Conservation (phyloP, 352 stramenopile species). For the Globisporangium acanthophoron region DNA sequence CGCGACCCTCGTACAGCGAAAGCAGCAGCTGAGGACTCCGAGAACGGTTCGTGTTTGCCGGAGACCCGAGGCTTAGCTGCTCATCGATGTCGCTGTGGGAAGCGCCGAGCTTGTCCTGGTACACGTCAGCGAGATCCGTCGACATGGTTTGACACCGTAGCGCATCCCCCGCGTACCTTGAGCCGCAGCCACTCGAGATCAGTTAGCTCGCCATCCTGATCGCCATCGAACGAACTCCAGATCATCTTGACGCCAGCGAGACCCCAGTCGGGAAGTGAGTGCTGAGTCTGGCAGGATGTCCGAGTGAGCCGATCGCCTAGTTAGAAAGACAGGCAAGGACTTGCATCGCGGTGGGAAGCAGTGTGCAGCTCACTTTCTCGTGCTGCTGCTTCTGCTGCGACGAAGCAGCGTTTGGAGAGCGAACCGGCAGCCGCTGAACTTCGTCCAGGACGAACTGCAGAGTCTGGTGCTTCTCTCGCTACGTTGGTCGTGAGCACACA, state of each 20-base stretch:
- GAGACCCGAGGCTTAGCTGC: constrained; percentile 7
- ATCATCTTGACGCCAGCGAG: constrained; percentile 31
- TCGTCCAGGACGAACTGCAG: constrained; percentile 36
- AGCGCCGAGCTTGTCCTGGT: constrained; percentile 21
- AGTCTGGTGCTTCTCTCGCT: constrained; percentile 53
- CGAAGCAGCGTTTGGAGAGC: neutral
- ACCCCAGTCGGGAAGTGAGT: constrained; percentile 23
- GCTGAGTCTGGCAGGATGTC: neutral
- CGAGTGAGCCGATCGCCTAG: too few relatives aligned
- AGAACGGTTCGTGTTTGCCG: neutral
- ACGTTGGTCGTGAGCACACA: constrained; percentile 3
- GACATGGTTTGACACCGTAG: neutral
- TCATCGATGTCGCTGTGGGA: constrained; percentile 22
- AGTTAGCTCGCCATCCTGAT: constrained; percentile 24
- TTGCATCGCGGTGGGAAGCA: neutral
- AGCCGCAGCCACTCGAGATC: constrained; percentile 25
- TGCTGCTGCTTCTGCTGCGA: neutral
- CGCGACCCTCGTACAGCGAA: constrained; percentile 23
- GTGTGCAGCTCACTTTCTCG: neutral
- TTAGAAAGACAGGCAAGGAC: neutral
- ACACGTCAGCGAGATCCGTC: neutral
- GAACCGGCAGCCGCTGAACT: constrained; percentile 25
- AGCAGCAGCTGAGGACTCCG: constrained; percentile 14
- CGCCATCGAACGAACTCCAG: constrained; percentile 27
- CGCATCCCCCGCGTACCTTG: constrained; percentile 23